Evolutionary conservation across 306 rosid genomes (phyloP), one percentile per base, ranked within the genome.

Genomic region (Argentina anserina): DNA sequence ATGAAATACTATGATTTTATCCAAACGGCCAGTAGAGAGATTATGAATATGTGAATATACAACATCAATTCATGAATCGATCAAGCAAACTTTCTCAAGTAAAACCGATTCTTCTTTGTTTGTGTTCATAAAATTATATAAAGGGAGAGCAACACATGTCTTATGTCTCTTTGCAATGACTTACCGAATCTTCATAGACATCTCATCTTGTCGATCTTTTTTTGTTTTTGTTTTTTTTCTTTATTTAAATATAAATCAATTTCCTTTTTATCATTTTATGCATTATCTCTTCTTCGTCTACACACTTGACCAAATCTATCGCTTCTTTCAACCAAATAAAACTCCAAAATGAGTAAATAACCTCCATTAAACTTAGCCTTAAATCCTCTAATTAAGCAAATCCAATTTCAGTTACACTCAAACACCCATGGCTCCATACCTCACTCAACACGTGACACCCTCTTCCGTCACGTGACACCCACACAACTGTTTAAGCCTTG

Each of bases 381-480:
- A n/a, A n/a, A n/a, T n/a, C n/a, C n/a, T n/a, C n/a, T n/a, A n/a
- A n/a, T n/a, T n/a, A n/a, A n/a, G n/a, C n/a, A n/a, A n/a, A n/a
- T n/a, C n/a, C n/a, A n/a, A n/a, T n/a, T n/a, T n/a, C n/a, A n/a
- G n/a, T n/a, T n/a, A n/a, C n/a, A n/a, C n/a, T n/a, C n/a, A n/a
- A n/a, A n/a, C n/a, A n/a, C n/a, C n/a, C n/a, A n/a, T n/a, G n/a
- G n/a, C n/a, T n/a, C n/a, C n/a, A n/a, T n/a, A 36, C 6, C 3
- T 53, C 29, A 52, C 14, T 43, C 31, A 14, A 33, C 79, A 79
- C 81, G 86, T 79, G 75, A 46, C 49, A 5, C 15, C 40, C 4
- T 0, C 25, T 13, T 3, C 6, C 13, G 8, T 20, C 50, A 56
- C 75, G 67, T 71, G 63, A 2, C 60, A 17, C 40, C 39, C 36